Conservation (phyloP, 768 basidiomycete genomes). For the Royoungia palumana region DNA sequence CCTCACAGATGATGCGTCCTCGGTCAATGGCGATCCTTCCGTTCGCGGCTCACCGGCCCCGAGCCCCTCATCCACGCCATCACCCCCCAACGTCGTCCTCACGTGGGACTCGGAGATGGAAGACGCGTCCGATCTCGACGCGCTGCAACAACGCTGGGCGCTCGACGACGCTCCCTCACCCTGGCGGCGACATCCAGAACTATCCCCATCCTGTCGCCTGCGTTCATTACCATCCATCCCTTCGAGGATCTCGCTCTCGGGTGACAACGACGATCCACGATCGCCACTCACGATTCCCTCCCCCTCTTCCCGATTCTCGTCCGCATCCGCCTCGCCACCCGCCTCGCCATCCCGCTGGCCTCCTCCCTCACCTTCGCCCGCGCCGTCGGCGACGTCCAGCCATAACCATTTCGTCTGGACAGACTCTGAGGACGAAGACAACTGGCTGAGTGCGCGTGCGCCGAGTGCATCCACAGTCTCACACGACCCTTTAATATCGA, state of each 20-base stretch:
- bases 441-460: neutral
- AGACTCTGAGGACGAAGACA: slow-evolving; percentile 16
- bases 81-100: slow-evolving; percentile 17
- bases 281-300: slow-evolving; percentile 28
- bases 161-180: neutral
- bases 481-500: neutral
- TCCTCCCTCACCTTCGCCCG: too few relatives aligned
- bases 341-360: slow-evolving; percentile 6
- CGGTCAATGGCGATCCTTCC: slow-evolving; percentile 13
- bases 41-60: slow-evolving; percentile 16
- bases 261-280: slow-evolving; percentile 8
- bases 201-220: slow-evolving; percentile 3
- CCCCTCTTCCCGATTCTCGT: slow-evolving; percentile 11
- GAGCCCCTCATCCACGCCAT: slow-evolving; percentile 17
- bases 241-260: slow-evolving; percentile 16
- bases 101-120: slow-evolving; percentile 8
- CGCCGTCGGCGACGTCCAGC: slow-evolving; percentile 2
- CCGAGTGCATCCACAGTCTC: neutral
- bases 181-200: neutral
- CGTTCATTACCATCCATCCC: slow-evolving; percentile 29
- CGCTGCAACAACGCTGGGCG: slow-evolving; percentile 1
- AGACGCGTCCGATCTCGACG: neutral
- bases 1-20: slow-evolving; percentile 18
- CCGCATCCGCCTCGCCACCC: slow-evolving; percentile 17
- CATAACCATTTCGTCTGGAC: neutral